Percentiles rank a stretch among this genome's conserved stretches.
These are phyloP conservation scores for Chytriomyces confervae DNA, from an alignment of 192 early-diverging fungal genomes.

Conservation along the genomic window DNA sequence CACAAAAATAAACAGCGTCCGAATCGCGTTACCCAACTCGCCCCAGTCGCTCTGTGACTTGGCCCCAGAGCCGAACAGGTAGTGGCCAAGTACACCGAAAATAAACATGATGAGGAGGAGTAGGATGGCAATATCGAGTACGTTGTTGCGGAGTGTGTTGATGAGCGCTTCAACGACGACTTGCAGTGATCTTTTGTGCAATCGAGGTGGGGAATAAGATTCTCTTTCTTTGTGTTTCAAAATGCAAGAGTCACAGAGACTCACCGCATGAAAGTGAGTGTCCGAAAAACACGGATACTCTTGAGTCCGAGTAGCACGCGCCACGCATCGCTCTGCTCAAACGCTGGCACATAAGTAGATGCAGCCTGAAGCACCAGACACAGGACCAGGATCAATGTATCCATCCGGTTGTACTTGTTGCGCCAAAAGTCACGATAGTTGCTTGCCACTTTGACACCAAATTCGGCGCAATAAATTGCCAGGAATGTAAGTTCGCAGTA, in stretches of 20 bases:
- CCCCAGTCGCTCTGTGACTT: constrained; percentile 37
- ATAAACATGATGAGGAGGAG: constrained; percentile 54
- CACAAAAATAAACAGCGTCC: constrained; percentile 49
- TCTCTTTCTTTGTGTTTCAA: background rate
- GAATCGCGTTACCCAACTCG: constrained; percentile 33
- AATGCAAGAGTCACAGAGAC: background rate
- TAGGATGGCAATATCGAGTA: constrained; percentile 52
- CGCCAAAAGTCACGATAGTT: constrained; percentile 18
- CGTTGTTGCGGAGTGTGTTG: constrained; percentile 45
- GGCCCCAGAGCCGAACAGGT: constrained; percentile 47
- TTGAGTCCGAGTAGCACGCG: constrained; percentile 7
- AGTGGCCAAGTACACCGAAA: constrained; percentile 53
- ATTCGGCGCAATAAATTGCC: constrained; percentile 29
- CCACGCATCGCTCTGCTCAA: background rate
- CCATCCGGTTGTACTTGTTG: constrained; percentile 26
- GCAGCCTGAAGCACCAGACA: background rate
- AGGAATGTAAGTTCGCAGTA: constrained; percentile 26
- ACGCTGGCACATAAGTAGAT: background rate
- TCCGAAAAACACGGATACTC: constrained; percentile 18
- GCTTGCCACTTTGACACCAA: constrained; percentile 5
- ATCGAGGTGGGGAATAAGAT: constrained; percentile 51
- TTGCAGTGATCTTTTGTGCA: constrained; percentile 45
- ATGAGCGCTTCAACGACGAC: constrained; percentile 53
- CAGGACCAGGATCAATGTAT: constrained; percentile 19
- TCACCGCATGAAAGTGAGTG: constrained; percentile 19